phyloP scores from a whole-genome alignment of 805 yeast species.

The Candida michaelii region DNA sequence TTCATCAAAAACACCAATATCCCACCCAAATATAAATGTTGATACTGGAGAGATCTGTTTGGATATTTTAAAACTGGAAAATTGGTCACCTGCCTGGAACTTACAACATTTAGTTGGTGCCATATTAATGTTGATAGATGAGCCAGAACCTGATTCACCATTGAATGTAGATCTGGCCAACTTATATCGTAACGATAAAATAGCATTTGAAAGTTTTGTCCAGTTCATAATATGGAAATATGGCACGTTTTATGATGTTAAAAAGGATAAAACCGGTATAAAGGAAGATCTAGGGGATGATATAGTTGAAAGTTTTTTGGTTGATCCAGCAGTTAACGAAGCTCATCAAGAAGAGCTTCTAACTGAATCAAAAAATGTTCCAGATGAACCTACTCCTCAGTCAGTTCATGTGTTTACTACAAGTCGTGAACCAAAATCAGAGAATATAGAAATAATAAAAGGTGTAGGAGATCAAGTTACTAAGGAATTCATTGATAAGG shows the following conservation, averaged over 20 bases:
- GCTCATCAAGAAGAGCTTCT: too few relatives aligned
- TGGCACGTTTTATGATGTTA: slow-evolving; percentile 24
- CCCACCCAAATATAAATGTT: slow-evolving; percentile 41
- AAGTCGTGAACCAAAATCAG: slow-evolving; percentile 10
- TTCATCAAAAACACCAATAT: slow-evolving; percentile 33
- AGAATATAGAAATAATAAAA: slow-evolving; percentile 22
- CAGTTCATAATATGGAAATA: slow-evolving; percentile 43
- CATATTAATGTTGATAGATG: slow-evolving; percentile 53
- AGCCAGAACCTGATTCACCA: slow-evolving; percentile 74
- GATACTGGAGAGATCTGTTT: slow-evolving; percentile 68
- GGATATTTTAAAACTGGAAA: slow-evolving; percentile 54
- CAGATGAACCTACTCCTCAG: neutral
- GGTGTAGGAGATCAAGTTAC: slow-evolving; percentile 36
- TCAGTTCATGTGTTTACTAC: slow-evolving; percentile 1
- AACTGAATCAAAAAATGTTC: too few relatives aligned
- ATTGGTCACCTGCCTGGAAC: slow-evolving; percentile 80
- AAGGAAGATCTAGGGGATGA: neutral
- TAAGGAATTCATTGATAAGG: slow-evolving; percentile 31
- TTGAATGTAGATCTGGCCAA: slow-evolving; percentile 70
- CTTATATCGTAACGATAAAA: slow-evolving; percentile 44
- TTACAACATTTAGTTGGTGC: slow-evolving; percentile 56
- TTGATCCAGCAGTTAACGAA: neutral
- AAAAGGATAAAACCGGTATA: slow-evolving; percentile 5
- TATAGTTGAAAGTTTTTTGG: neutral
- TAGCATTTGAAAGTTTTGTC: slow-evolving; percentile 40